Percentiles rank a stretch among this genome's conserved stretches.
phyloP scores from a whole-genome alignment of 1,139 yeast genomes.

The Arxiozyma slooffiae region DNA sequence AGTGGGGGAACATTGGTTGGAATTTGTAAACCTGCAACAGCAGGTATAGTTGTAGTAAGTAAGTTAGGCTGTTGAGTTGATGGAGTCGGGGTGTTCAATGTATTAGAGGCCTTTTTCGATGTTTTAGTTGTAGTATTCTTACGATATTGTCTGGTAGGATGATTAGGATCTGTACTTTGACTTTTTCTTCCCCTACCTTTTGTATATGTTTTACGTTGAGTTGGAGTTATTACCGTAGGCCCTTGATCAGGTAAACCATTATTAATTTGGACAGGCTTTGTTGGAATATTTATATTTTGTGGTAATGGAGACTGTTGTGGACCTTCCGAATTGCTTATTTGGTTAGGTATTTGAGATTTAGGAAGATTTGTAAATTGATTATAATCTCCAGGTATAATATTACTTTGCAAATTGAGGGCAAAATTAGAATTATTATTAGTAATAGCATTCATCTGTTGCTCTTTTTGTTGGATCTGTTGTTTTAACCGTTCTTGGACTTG shows the following conservation, averaged over 20 bases:
- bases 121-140: neutral
- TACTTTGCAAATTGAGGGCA: neutral
- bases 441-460: no score
- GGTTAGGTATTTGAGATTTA: neutral
- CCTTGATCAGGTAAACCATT: constrained; percentile 1
- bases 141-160: neutral
- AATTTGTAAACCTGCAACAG: constrained; percentile 8
- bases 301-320: neutral
- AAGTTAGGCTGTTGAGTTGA: constrained; percentile 12
- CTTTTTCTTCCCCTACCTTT: neutral
- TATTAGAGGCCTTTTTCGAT: neutral
- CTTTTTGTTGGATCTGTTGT: constrained; percentile 19
- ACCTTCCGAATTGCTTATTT: neutral
- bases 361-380: neutral
- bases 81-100: constrained; percentile 18
- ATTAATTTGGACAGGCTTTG: neutral
- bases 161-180: neutral
- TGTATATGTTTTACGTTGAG: neutral
- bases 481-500: constrained; percentile 24
- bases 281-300: neutral
- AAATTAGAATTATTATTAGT: neutral
- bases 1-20: constrained; percentile 4
- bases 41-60: constrained; percentile 5
- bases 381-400: neutral
- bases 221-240: constrained; percentile 1